phyloP scores from a whole-genome alignment of 2,329 filamentous ascomycete species.

The Colletotrichum godetiae region DNA sequence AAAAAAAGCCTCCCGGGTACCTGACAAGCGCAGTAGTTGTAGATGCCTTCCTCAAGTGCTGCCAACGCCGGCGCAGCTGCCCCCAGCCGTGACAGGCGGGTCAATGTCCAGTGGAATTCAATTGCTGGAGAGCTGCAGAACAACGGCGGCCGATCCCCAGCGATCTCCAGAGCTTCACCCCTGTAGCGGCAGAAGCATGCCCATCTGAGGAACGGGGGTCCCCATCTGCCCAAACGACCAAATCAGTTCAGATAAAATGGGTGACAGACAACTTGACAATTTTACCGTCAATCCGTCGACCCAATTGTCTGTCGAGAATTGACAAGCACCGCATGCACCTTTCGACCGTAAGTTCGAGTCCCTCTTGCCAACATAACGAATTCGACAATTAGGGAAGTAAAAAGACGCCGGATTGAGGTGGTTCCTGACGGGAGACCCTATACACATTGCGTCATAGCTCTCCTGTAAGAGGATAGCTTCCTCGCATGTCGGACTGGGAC shows the following conservation, averaged over 20 bases:
- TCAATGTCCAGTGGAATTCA: not conserved
- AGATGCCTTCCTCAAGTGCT: not conserved
- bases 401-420: not conserved
- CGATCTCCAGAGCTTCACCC: slow-evolving; percentile 33
- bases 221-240: not conserved
- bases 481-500: slow-evolving; percentile 33
- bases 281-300: not conserved
- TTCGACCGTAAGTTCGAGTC: not conserved
- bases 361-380: no score
- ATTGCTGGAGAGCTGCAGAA: slow-evolving; percentile 22
- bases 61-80: not conserved
- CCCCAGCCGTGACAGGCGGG: slow-evolving; percentile 16
- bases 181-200: slow-evolving; percentile 24
- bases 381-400: not conserved
- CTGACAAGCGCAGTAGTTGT: not conserved
- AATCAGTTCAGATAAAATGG: not conserved
- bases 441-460: slow-evolving; percentile 33
- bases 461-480: slow-evolving; percentile 11
- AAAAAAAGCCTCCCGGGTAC: no score
- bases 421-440: not conserved
- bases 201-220: slow-evolving; percentile 16
- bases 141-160: slow-evolving; percentile 21
- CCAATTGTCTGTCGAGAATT: not conserved
- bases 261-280: not conserved
- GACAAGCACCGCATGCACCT: not conserved